Evolutionary conservation across 257 asterid genomes (phyloP), one percentile per base, ranked within the genome.

Genomic region (Jacaranda mimosifolia): DNA sequence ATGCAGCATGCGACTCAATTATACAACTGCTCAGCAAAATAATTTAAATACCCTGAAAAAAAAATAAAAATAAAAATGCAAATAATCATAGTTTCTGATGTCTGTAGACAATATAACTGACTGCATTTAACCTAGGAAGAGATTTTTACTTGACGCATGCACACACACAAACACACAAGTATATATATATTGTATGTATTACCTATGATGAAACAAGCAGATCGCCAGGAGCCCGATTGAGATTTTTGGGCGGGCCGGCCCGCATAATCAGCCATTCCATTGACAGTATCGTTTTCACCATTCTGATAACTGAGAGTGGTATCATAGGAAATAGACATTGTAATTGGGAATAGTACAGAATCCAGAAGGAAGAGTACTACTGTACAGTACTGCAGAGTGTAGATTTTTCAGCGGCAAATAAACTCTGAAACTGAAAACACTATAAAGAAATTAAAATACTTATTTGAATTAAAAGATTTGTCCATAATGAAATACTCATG

Each of bases 201-300:
- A 83, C 89, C 87, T 19, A 80, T 86, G 73, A 83, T 80, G 84
- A 65, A 80, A 64, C 51, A 71, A 9, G 89, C 87, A 9, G 89
- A 86, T 40, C 75, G 75, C 89, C 89, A 83, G 78, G 68, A 83
- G 77, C 89, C 89, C 68, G 87, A 83, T 7, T 72, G 59, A 4
- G 85, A 70, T 63, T 87, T 74, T 7, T 4, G 48, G 49, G 87
- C 85, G n/a, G 82, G 82, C 15, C 80, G 82, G 75, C 85, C 89
- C 65, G 68, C 56, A 51, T 19, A 72, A 67, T 80, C 83, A 26
- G 72, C 64, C 87, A 80, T 83, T 51, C 85, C 85, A 12, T 15
- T n/a, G 58, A 83, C 83, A 52, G 12, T 63, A 63, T 2, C 76
- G 35, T 59, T 36, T 51, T 76, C 68, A 39, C 63, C 10, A n/a